Conservation (phyloP, 371 early-diverging fungal genomes). For the Mortierella sp. region DNA sequence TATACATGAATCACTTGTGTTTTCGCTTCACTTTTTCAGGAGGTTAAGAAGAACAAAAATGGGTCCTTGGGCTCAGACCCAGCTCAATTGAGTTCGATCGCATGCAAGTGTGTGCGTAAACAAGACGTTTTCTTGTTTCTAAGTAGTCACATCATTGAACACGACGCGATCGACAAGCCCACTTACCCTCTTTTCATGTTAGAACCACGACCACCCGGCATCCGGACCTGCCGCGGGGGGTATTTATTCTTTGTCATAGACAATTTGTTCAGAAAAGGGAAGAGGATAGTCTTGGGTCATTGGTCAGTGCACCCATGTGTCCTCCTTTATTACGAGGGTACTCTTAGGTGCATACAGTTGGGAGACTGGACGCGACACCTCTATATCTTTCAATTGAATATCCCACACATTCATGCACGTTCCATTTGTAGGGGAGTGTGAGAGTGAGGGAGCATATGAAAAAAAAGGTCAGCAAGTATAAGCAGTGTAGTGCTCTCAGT, state of each 20-base stretch:
- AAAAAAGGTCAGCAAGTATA: neutral
- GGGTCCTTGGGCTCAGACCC: neutral
- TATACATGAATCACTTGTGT: too few relatives aligned
- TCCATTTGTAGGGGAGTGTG: neutral
- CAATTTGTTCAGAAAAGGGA: neutral
- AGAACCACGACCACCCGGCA: neutral
- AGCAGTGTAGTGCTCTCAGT: neutral
- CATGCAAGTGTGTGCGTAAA: neutral
- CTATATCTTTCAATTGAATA: neutral
- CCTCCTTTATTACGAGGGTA: neutral
- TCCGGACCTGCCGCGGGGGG: neutral
- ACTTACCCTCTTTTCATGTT: neutral
- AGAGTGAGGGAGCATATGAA: neutral
- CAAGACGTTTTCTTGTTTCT: too few relatives aligned
- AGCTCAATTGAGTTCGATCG: neutral
- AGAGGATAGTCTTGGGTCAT: neutral
- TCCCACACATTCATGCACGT: neutral
- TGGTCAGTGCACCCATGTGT: conserved; percentile 1
- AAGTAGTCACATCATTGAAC: too few relatives aligned
- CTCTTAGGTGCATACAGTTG: neutral
- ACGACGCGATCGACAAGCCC: too few relatives aligned
- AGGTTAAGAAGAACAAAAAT: neutral
- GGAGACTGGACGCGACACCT: neutral
- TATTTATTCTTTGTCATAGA: neutral
- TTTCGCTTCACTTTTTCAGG: neutral